A percentile compares a stretch with the other conserved stretches of the same genome.
Conservation (phyloP, 352 stramenopile species). For the Pythium angustatum region DNA sequence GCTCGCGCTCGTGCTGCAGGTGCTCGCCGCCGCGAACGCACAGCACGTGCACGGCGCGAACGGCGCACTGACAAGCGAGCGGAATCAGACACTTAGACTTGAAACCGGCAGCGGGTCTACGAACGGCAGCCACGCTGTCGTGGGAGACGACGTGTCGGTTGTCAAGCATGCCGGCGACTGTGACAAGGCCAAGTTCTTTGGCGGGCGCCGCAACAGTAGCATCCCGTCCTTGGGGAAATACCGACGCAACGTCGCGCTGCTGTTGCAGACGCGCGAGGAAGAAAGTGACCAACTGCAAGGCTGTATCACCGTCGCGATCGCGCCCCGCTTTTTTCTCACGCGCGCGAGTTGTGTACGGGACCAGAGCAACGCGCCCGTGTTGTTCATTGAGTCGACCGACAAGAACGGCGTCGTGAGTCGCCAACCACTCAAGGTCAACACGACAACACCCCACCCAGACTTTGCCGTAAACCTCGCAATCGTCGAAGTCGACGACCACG, state of each 20-base stretch:
- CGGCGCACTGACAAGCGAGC: neutral
- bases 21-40: conserved; percentile 11
- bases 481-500: conserved; percentile 17
- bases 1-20: conserved; percentile 14
- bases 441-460: conserved; percentile 19
- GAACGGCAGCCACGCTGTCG: neutral
- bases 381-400: conserved; percentile 20
- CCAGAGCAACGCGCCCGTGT: neutral
- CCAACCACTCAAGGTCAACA: conserved; percentile 8
- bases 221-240: conserved; percentile 22
- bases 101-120: neutral
- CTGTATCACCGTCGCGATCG: conserved; percentile 30
- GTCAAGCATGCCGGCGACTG: neutral
- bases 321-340: conserved; percentile 29
- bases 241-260: conserved; percentile 23
- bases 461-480: conserved; percentile 31
- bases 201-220: conserved; percentile 15
- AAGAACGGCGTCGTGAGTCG: neutral
- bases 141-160: neutral
- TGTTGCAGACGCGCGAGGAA: conserved; percentile 16
- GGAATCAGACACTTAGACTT: neutral
- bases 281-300: conserved; percentile 25
- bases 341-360: conserved; percentile 25
- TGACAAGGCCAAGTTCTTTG: conserved; percentile 8
- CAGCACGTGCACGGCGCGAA: neutral